Evolutionary conservation across 768 basidiomycete genomes (phyloP).

Genomic region (Roridomyces roridus): DNA sequence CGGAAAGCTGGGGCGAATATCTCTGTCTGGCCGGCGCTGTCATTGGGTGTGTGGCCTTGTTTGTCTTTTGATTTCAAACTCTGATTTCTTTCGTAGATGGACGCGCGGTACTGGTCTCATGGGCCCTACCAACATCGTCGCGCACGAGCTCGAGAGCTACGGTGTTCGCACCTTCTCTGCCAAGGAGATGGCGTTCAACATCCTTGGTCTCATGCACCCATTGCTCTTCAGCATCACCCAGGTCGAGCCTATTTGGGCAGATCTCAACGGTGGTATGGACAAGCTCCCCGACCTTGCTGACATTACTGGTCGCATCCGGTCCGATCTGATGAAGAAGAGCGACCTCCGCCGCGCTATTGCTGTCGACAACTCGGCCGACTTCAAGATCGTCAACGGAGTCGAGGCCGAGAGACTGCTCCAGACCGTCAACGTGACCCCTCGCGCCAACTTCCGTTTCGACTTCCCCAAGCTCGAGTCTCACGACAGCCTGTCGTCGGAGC

Average conservation of each 20-base stretch:
- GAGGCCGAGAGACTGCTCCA: slow-evolving; percentile 93
- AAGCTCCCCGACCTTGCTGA: slow-evolving; percentile 94
- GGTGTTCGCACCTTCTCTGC: slow-evolving; percentile 98
- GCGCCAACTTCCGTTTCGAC: slow-evolving; percentile 97
- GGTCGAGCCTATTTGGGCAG: slow-evolving; percentile 99
- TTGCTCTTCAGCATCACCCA: slow-evolving; percentile 99
- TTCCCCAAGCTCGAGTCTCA: slow-evolving; percentile 86
- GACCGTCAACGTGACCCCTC: slow-evolving; percentile 90
- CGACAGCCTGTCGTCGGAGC: slow-evolving; percentile 73
- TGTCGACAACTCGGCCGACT: slow-evolving; percentile 95
- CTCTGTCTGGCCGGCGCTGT: slow-evolving; percentile 97
- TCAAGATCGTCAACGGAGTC: slow-evolving; percentile 86
- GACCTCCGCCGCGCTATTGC: slow-evolving; percentile 93
- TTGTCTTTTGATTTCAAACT: slow-evolving; percentile 1
- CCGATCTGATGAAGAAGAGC: slow-evolving; percentile 81
- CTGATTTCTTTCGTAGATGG: slow-evolving; percentile 63
- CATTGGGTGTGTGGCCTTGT: slow-evolving; percentile 75
- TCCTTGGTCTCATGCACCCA: slow-evolving; percentile 98
- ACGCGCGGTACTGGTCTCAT: slow-evolving; percentile 98
- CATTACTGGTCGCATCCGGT: slow-evolving; percentile 86
- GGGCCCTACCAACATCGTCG: slow-evolving; percentile 93
- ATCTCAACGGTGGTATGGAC: slow-evolving; percentile 98
- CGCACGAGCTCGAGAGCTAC: slow-evolving; percentile 89
- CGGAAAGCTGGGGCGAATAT: slow-evolving; percentile 99
- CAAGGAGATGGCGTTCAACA: slow-evolving; percentile 99